phyloP scores from a whole-genome alignment of 2,329 filamentous ascomycete genomes.

The Plenodomus biglobosus region DNA sequence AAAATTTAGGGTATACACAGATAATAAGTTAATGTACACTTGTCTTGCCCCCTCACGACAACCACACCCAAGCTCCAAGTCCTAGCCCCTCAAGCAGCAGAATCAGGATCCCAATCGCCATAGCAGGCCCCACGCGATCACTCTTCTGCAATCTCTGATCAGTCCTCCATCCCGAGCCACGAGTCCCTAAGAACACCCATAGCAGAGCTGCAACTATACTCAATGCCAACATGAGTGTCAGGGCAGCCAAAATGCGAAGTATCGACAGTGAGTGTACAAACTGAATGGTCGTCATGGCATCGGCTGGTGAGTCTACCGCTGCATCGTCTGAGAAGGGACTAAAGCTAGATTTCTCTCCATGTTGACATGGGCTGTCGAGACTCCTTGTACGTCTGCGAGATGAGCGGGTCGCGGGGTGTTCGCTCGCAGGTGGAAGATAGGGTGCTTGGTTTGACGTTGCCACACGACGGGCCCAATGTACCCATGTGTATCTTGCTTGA shows the following conservation, averaged over 20 bases:
- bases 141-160: conserved; percentile 7
- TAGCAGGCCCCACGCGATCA: conserved; percentile 21
- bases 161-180: conserved; percentile 13
- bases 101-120: conserved; percentile 21
- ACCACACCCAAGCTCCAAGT: conserved; percentile 15
- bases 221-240: conserved; percentile 17
- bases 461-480: conserved; percentile 47
- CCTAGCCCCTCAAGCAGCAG: conserved; percentile 19
- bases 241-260: conserved; percentile 14
- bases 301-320: neutral
- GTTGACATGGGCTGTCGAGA: neutral
- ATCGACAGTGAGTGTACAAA: conserved; percentile 26
- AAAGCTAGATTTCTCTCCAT: neutral
- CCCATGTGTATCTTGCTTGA: conserved; percentile 46
- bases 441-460: conserved; percentile 14
- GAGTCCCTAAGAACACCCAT: conserved; percentile 25
- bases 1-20: neutral
- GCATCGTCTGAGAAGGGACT: conserved; percentile 1
- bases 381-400: conserved; percentile 4
- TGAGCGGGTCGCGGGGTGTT: neutral
- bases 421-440: neutral
- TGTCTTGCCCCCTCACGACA: neutral
- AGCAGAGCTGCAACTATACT: conserved; percentile 19
- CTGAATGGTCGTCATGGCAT: conserved; percentile 25
- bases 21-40: neutral